Conservation (phyloP, 176 grass and related monocot species). For the Rhipidocladum racemiflorum region DNA sequence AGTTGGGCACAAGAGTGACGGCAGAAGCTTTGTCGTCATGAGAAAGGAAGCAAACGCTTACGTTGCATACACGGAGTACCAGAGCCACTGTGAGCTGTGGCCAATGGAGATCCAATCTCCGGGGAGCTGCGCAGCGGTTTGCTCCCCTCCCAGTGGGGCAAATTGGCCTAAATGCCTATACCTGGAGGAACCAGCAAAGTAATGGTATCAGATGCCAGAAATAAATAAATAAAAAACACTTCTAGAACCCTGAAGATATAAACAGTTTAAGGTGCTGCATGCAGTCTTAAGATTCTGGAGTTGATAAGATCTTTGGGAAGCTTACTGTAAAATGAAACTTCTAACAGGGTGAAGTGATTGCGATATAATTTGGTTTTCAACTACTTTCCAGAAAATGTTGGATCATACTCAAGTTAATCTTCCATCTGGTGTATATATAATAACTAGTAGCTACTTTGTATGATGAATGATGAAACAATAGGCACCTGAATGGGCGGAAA, state of each 20-base stretch:
- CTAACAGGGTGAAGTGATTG: neutral
- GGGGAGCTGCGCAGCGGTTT: slow-evolving; percentile 84
- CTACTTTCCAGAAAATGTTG: neutral
- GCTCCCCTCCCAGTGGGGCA: slow-evolving; percentile 89
- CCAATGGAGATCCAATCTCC: slow-evolving; percentile 98
- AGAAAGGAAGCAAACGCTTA: slow-evolving; percentile 31
- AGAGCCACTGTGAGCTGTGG: slow-evolving; percentile 89
- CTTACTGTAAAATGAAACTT: neutral
- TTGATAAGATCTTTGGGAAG: neutral
- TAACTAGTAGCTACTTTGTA: neutral
- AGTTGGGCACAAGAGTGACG: slow-evolving; percentile 14
- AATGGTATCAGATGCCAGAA: slow-evolving; percentile 29
- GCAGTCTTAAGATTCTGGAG: neutral
- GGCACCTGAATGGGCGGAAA: slow-evolving; percentile 83
- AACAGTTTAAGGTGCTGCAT: neutral
- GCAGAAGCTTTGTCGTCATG: neutral
- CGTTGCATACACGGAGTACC: slow-evolving; percentile 94
- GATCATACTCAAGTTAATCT: neutral
- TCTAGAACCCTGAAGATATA: neutral
- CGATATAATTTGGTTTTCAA: neutral
- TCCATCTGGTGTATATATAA: neutral
- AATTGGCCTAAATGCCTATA: slow-evolving; percentile 95
- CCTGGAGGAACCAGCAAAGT: slow-evolving; percentile 36
- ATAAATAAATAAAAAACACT: neutral
- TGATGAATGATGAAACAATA: neutral